phyloP scores from a whole-genome alignment of 768 basidiomycete species.

The Ramaria sp. region DNA sequence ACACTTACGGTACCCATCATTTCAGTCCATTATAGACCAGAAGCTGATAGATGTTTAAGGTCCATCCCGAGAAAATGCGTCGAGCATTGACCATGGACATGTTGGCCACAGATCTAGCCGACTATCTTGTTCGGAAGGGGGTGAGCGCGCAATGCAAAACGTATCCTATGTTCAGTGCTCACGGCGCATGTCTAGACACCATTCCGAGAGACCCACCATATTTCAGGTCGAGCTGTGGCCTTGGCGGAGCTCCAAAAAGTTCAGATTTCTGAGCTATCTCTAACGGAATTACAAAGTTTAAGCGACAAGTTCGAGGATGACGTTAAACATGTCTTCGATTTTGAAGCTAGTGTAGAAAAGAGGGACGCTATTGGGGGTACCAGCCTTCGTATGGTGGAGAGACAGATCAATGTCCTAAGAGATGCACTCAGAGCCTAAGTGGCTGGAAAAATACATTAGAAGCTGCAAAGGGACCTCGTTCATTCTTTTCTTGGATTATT shows the following conservation, averaged over 20 bases:
- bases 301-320: conserved; percentile 73
- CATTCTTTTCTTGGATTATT: neutral
- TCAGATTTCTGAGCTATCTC: conserved; percentile 70
- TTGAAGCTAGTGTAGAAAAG: conserved; percentile 91
- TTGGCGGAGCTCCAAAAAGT: conserved; percentile 77
- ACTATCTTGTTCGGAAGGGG: conserved; percentile 97
- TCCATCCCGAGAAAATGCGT: conserved; percentile 84
- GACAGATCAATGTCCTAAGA: conserved; percentile 75
- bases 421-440: conserved; percentile 28
- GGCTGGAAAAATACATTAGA: neutral
- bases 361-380: conserved; percentile 89
- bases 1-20: conserved; percentile 56
- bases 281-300: conserved; percentile 70
- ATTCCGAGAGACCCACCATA: conserved; percentile 97
- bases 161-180: neutral
- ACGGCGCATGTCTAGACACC: conserved; percentile 51
- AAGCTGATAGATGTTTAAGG: conserved; percentile 31
- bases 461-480: neutral
- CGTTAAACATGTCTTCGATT: conserved; percentile 79
- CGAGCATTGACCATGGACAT: conserved; percentile 92
- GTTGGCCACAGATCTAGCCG: conserved; percentile 96
- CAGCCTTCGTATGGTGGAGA: conserved; percentile 68
- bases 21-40: neutral
- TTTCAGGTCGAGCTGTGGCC: conserved; percentile 94
- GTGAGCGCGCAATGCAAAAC: conserved; percentile 35